Base-by-base conservation (phyloP, 2,329 filamentous ascomycete genomes). In the Penicillium sp. region DNA sequence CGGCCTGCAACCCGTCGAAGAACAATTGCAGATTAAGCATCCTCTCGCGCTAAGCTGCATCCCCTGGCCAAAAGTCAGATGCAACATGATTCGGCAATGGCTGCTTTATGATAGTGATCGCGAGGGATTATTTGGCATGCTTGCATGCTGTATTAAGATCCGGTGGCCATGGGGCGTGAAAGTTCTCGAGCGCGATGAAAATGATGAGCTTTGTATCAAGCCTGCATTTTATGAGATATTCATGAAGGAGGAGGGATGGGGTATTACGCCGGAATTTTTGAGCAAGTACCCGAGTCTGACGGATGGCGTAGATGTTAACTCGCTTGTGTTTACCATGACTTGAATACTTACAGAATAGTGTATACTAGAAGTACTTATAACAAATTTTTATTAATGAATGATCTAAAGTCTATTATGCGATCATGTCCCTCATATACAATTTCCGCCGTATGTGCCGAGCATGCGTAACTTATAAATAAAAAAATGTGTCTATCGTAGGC, bases 161-260 rank as follows among this genome's bases (percentile, higher is more conserved):
- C 60, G 66, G 21, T 69, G 64, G 67, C 67, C 67, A 29, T 67
- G 65, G 67, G 64, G 62, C 8, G 60, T 64, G 44, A 50, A 54
- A 24, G 54, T 68, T 22, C 58, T 69, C 14, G 65, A 65, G 41
- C 58, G 67, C 2, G 52, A 68, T 31, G 59, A 60, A 8, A 29
- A 53, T 1, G 63, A 70, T 39, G 61, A 61, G 10, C 29, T 70
- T 31, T 48, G 52, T 7, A 55, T 69, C 1, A 61, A 60, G 22
- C 39, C 52, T 16, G 55, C 33, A 1, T 70, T 69, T 27, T 58
- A 48, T 45, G 53, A 67, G 3, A 61, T 52, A 4, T 64, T 69
- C 13, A 67, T 59, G 55, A 60, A 46, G 3, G 63, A 62, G 22
- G 53, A 54, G 26, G 63, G 67, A 1, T 70, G 67, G 67, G 66